Conservation (phyloP, 306 rosid genomes). For the Crotalaria pallida region DNA sequence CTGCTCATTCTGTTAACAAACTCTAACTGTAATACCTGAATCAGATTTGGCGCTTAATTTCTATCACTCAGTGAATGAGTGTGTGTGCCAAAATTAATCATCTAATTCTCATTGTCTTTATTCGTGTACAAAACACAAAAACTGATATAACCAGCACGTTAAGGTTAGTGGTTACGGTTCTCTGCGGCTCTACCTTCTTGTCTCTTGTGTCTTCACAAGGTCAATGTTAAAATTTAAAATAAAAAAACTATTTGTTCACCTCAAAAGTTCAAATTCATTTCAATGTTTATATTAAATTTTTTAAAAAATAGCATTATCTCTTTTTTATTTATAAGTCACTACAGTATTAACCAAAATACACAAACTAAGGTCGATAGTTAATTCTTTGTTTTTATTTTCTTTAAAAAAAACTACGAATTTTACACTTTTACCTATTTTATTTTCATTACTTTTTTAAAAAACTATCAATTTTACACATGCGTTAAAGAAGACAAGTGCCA, state of each 20-base stretch:
- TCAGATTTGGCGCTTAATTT: neutral
- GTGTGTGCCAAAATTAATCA: neutral
- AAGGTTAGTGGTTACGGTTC: slow-evolving; percentile 7
- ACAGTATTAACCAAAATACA: too few relatives aligned
- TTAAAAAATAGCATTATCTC: too few relatives aligned
- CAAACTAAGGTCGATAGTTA: too few relatives aligned
- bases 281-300: too few relatives aligned
- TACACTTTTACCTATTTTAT: too few relatives aligned
- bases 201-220: neutral
- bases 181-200: neutral
- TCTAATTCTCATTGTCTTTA: neutral
- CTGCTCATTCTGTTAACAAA: slow-evolving; percentile 38
- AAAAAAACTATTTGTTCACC: neutral
- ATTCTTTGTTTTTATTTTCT: too few relatives aligned
- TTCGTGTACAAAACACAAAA: neutral
- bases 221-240: neutral
- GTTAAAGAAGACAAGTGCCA: too few relatives aligned
- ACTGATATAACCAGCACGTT: neutral
- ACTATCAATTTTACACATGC: too few relatives aligned
- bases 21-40: neutral
- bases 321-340: too few relatives aligned
- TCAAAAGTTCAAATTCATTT: neutral
- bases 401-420: too few relatives aligned
- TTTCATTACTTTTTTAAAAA: too few relatives aligned
- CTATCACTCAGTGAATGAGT: neutral